phyloP scores from a whole-genome alignment of 768 basidiomycete genomes.

The Podaxis sp. region DNA sequence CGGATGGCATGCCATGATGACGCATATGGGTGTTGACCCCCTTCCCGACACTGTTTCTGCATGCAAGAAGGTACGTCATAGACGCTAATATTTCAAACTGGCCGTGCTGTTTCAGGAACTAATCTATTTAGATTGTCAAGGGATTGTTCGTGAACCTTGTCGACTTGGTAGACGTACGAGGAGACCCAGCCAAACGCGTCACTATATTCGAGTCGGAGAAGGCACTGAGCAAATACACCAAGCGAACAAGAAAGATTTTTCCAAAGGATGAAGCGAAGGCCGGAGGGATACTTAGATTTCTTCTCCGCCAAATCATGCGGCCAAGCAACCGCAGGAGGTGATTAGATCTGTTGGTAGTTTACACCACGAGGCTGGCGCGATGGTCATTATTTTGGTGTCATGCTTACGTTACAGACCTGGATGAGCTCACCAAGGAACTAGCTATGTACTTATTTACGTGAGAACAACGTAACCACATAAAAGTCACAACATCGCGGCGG shows the following conservation, averaged over 20 bases:
- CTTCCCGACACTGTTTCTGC: background rate
- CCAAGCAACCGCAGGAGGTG: background rate
- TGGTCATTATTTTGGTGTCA: background rate
- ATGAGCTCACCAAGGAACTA: too few relatives aligned
- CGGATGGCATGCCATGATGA: conserved; percentile 15
- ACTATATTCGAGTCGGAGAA: background rate
- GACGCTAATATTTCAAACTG: background rate
- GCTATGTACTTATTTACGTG: too few relatives aligned
- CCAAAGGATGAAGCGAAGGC: background rate
- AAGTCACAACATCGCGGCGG: background rate
- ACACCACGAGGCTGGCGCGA: background rate
- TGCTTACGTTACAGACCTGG: background rate
- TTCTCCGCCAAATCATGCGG: conserved; percentile 7
- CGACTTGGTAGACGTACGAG: conserved; percentile 12
- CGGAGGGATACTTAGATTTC: conserved; percentile 8
- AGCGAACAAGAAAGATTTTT: background rate
- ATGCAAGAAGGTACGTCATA: conserved; percentile 1
- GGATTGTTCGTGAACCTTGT: conserved; percentile 12
- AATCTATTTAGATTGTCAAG: background rate
- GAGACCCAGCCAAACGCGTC: background rate
- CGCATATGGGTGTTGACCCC: conserved; percentile 4
- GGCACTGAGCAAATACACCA: conserved; percentile 15
- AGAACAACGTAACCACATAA: too few relatives aligned
- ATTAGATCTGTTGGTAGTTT: too few relatives aligned
- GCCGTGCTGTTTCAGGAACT: background rate